Evolutionary conservation across 108 stramenopile species (phyloP).

Genomic region (Skeletonema potamos): DNA sequence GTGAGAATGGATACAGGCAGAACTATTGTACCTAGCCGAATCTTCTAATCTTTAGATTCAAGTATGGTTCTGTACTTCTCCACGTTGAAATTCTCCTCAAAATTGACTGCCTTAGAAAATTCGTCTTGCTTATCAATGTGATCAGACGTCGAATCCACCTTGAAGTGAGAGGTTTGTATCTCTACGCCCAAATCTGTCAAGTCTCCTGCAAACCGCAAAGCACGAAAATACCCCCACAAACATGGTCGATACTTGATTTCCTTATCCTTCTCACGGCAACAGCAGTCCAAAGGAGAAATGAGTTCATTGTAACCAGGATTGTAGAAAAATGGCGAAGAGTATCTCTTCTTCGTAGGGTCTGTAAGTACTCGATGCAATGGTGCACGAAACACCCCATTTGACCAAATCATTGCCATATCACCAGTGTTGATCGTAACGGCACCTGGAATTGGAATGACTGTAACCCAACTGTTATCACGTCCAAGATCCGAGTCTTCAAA

Average conservation of each 20-base stretch:
- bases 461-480: conserved; percentile 56
- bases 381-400: conserved; percentile 83
- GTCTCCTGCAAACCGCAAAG: conserved; percentile 84
- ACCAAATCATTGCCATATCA: conserved; percentile 93
- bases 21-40: too few species aligned
- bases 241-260: conserved; percentile 52
- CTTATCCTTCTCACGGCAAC: conserved; percentile 1
- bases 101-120: conserved; percentile 50
- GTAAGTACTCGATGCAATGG: conserved; percentile 92
- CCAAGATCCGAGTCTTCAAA: conserved; percentile 41
- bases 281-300: conserved; percentile 49
- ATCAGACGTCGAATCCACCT: conserved; percentile 22
- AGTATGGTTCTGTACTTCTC: conserved; percentile 54
- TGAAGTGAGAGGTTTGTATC: conserved; percentile 70
- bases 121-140: conserved; percentile 55
- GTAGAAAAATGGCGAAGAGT: conserved; percentile 93
- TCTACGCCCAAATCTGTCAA: conserved; percentile 83
- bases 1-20: too few species aligned
- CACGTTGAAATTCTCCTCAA: conserved; percentile 58
- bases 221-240: conserved; percentile 83
- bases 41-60: conserved; percentile 1
- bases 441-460: conserved; percentile 74
- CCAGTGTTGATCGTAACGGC: conserved; percentile 94
- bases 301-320: conserved; percentile 80
- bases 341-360: conserved; percentile 55